phyloP scores from a whole-genome alignment of 176 grass and related monocot genomes.

The Oryza meridionalis region DNA sequence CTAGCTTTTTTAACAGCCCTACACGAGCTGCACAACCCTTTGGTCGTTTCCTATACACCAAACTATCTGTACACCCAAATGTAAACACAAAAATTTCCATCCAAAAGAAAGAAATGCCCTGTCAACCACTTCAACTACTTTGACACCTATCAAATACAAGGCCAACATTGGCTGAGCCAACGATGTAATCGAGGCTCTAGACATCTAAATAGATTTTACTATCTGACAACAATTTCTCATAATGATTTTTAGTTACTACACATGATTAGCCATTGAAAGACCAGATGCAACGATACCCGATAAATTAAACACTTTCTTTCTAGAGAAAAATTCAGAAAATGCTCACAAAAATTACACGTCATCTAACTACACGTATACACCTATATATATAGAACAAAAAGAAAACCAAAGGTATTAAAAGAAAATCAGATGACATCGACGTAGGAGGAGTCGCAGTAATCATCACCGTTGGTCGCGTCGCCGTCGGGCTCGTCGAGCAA shows the following conservation, averaged over 20 bases:
- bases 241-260: too few species aligned
- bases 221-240: too few species aligned
- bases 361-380: background rate
- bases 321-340: background rate
- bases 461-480: slow-evolving; percentile 1
- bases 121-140: background rate
- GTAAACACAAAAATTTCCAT: slow-evolving; percentile 9
- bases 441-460: slow-evolving; percentile 36
- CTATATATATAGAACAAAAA: background rate
- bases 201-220: too few species aligned
- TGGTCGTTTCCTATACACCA: background rate
- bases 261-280: too few species aligned
- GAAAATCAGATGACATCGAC: slow-evolving; percentile 64
- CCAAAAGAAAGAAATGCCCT: background rate
- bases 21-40: background rate
- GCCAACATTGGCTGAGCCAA: too few species aligned
- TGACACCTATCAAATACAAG: background rate
- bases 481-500: slow-evolving; percentile 40
- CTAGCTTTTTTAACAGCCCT: too few species aligned
- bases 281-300: too few species aligned
- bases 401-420: background rate
- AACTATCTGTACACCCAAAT: background rate
- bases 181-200: too few species aligned
- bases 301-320: background rate
- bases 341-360: background rate